Percentiles rank a stretch among this genome's conserved stretches.
These are phyloP conservation scores for Drechmeria coniospora DNA, from an alignment of 2,329 filamentous ascomycete species.

Conservation along the genomic window DNA sequence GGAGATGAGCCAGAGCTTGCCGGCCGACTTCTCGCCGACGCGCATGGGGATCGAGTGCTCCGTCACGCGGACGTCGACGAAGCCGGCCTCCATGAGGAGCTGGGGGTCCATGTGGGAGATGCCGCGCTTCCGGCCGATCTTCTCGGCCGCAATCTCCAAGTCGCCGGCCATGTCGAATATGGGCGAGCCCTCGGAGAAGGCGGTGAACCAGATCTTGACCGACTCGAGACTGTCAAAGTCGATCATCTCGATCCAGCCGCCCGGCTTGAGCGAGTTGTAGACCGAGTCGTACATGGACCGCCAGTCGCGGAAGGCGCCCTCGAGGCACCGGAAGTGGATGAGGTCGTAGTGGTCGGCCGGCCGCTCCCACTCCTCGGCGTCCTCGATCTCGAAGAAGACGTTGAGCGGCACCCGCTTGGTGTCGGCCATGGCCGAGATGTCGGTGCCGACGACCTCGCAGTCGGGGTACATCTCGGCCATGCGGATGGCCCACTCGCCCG, in stretches of 20 bases:
- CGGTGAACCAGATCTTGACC: conserved; percentile 13
- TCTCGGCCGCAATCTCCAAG: conserved; percentile 24
- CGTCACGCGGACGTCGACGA: conserved; percentile 32
- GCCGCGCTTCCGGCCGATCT: conserved; percentile 29
- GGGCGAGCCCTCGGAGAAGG: conserved; percentile 29
- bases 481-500: conserved; percentile 34
- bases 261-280: conserved; percentile 36
- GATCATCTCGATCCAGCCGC: conserved; percentile 40
- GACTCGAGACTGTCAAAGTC: conserved; percentile 34
- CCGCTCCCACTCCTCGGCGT: conserved; percentile 45
- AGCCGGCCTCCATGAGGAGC: conserved; percentile 31
- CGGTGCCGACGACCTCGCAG: conserved; percentile 42
- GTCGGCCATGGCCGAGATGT: conserved; percentile 41
- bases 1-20: conserved; percentile 38
- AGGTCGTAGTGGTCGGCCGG: conserved; percentile 36
- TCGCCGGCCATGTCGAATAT: conserved; percentile 26
- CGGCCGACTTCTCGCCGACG: conserved; percentile 27
- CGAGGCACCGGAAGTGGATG: conserved; percentile 39
- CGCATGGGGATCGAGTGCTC: conserved; percentile 34
- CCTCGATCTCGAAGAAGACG: conserved; percentile 43
- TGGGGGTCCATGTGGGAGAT: conserved; percentile 28
- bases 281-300: conserved; percentile 35
- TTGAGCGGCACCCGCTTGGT: conserved; percentile 41
- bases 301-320: conserved; percentile 42
- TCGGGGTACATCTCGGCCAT: conserved; percentile 37